These are phyloP conservation scores for Emmonsiellopsis sp. DNA, from an alignment of 2,329 filamentous ascomycete genomes.

Conservation along the genomic window DNA sequence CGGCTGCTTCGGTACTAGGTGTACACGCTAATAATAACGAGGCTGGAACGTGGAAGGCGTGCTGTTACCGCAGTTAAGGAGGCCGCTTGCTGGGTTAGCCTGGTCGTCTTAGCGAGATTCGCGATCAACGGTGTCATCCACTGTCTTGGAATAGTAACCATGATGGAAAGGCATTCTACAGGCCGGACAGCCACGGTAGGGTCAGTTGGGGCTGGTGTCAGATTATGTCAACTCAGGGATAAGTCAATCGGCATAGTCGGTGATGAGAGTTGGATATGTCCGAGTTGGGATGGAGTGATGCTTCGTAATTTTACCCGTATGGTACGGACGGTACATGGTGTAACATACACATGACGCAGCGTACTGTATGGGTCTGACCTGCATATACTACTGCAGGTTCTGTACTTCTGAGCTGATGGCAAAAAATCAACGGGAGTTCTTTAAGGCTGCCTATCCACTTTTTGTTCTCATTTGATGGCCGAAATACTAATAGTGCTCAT, in stretches of 20 bases:
- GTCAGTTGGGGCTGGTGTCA: neutral
- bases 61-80: neutral
- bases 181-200: neutral
- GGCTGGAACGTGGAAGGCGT: neutral
- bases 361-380: neutral
- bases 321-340: too few species aligned
- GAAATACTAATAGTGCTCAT: too few species aligned
- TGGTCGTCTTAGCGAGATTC: slow-evolving; percentile 5
- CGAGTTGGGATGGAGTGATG: neutral
- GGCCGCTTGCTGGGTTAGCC: slow-evolving; percentile 1
- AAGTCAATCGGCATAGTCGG: too few species aligned
- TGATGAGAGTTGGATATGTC: too few species aligned
- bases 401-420: neutral
- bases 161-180: neutral
- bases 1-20: neutral
- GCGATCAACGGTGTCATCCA: slow-evolving; percentile 9
- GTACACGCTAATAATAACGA: neutral
- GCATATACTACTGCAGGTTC: neutral
- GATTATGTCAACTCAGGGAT: neutral
- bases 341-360: neutral
- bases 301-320: neutral
- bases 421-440: neutral
- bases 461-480: too few species aligned
- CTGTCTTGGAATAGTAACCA: slow-evolving; percentile 4
- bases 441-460: too few species aligned